Evolutionary conservation across 768 basidiomycete species (phyloP), one percentile per base, ranked within the genome.

Genomic region (Boletales sp.): DNA sequence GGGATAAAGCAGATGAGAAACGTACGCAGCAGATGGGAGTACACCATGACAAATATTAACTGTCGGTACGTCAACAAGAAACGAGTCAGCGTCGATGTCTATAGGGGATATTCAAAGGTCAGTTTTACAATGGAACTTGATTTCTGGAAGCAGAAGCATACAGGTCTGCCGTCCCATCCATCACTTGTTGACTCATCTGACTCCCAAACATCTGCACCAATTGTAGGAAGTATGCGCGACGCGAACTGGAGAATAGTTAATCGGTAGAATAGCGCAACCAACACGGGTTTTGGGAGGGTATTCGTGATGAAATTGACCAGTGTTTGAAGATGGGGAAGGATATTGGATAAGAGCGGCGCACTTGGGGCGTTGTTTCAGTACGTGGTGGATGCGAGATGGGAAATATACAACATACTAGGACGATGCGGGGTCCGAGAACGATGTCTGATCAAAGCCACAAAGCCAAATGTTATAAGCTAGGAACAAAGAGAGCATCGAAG

Each of bases 401-500:
- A 41, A 41, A 38, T 40, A 30, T 38, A 5, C 9, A 13, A 77
- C 85, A 44, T 67, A 91, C 89, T 90, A 90, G 44, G 86, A 84
- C 11, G 85, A 86, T 33, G 83, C 81, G 10, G 84, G 80, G 61
- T 87, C 84, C 25, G 81, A 82, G 56, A 84, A 83, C 0, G 86
- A 82, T 47, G 81, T 79, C 56, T 82, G 80, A 65, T 88, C 86
- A 57, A 87, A 85, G 15, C 88, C 88, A 61, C 90, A 91, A 32
- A 93, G 75, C 92, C 92, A 94, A 32, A 94, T 80, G 56, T 91
- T 91, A 67, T 90, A 93, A 7, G 91, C 90, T 37, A 96, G 80
- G 66, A 94, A 91, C 25, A 94, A 74, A 4, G 90, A 86, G 25
- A 97, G 81, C 42, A 89, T 83, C 3, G 88, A 85, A 4, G 92